A percentile compares a stretch with the other conserved stretches of the same genome.
These are phyloP conservation scores for Tetrapisispora iriomotensis DNA, from an alignment of 805 yeast species.

Conservation along the genomic window DNA sequence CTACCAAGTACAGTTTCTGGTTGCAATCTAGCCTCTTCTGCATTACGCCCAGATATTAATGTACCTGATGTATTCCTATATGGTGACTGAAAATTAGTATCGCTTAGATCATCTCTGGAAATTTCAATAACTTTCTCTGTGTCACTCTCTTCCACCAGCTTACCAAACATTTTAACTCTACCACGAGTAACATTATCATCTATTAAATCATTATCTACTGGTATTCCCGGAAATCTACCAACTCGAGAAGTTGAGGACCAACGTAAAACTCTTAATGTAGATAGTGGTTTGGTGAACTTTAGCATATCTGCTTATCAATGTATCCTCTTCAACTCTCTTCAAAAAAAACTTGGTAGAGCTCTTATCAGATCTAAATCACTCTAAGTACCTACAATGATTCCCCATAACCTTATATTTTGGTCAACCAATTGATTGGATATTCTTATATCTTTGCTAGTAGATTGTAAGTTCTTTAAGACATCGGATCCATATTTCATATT, in stretches of 20 bases:
- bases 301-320: not conserved
- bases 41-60: slow-evolving; percentile 10
- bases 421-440: too few species aligned
- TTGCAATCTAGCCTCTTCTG: slow-evolving; percentile 37
- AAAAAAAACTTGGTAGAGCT: too few species aligned
- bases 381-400: not conserved
- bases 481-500: too few species aligned
- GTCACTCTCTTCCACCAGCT: not conserved
- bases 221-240: not conserved
- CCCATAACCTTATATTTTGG: too few species aligned
- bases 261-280: not conserved
- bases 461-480: too few species aligned
- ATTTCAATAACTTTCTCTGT: not conserved
- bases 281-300: not conserved
- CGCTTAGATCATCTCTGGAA: not conserved
- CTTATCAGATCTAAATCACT: not conserved
- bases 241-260: not conserved
- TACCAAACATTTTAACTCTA: not conserved
- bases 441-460: too few species aligned
- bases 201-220: not conserved
- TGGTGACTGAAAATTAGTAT: slow-evolving; percentile 6
- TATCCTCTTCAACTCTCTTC: too few species aligned
- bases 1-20: slow-evolving; percentile 49
- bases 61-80: slow-evolving; percentile 24
- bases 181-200: not conserved